Evolutionary conservation across 2,329 filamentous ascomycete genomes (phyloP).

Genomic region (Cercospora brassicicola): DNA sequence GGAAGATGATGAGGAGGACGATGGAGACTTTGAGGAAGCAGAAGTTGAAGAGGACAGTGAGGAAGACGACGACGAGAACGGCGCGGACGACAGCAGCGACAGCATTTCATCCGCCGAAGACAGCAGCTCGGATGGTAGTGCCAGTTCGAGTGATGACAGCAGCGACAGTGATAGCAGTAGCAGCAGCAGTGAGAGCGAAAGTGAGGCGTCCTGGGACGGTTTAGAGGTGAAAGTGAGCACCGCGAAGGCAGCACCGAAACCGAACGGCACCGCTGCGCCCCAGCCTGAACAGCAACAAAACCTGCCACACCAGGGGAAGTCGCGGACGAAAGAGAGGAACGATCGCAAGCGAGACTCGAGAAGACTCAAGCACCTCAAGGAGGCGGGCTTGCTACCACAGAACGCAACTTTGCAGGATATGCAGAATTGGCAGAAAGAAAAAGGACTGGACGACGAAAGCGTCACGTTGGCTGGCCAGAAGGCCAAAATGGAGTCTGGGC

Average conservation of each 20-base stretch:
- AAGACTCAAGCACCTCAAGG: slow-evolving; percentile 54
- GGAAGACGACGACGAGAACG: slow-evolving; percentile 25
- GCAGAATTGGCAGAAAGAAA: slow-evolving; percentile 25
- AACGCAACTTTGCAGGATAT: slow-evolving; percentile 56
- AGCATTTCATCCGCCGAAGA: slow-evolving; percentile 8
- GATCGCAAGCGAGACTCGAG: slow-evolving; percentile 53
- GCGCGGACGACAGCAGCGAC: background rate
- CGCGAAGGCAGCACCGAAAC: background rate
- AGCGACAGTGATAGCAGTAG: slow-evolving; percentile 22
- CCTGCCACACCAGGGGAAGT: slow-evolving; percentile 44
- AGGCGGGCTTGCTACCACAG: slow-evolving; percentile 52
- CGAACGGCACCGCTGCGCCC: background rate
- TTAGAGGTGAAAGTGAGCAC: slow-evolving; percentile 10
- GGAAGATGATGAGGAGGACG: slow-evolving; percentile 28
- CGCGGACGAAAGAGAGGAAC: slow-evolving; percentile 58
- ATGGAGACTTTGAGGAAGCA: slow-evolving; percentile 24
- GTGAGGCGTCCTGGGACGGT: slow-evolving; percentile 27
- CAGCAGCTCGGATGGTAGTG: slow-evolving; percentile 4
- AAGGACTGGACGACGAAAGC: slow-evolving; percentile 3
- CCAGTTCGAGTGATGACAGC: slow-evolving; percentile 20
- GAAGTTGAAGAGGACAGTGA: slow-evolving; percentile 26
- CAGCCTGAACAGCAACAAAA: slow-evolving; percentile 4
- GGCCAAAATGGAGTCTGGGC: slow-evolving; percentile 15
- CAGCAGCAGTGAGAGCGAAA: slow-evolving; percentile 25
- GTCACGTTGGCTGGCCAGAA: background rate